Evolutionary conservation across 2,329 filamentous ascomycete genomes (phyloP).

Genomic region (Cladosporium sp.): DNA sequence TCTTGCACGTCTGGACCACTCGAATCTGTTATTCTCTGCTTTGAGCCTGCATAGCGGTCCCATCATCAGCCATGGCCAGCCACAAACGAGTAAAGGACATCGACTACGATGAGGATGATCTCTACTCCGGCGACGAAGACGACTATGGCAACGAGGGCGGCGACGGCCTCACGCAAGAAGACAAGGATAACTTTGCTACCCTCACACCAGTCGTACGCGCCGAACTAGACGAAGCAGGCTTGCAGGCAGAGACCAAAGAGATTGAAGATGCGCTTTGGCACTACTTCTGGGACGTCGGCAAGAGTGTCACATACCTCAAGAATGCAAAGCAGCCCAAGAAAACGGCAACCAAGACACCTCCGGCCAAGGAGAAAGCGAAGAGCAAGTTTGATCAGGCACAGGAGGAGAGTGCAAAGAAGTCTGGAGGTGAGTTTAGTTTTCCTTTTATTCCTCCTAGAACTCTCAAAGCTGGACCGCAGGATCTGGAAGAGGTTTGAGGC

Average conservation of each 20-base stretch:
- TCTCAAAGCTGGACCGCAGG: conserved; percentile 11
- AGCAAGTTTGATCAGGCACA: conserved; percentile 53
- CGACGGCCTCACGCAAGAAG: conserved; percentile 44
- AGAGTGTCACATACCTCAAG: conserved; percentile 77
- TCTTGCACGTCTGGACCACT: background rate
- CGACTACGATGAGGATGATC: conserved; percentile 54
- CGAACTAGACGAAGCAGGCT: conserved; percentile 36
- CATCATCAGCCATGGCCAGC: conserved; percentile 36
- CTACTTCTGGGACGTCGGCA: conserved; percentile 91
- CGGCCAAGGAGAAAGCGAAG: conserved; percentile 45
- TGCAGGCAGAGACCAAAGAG: conserved; percentile 64
- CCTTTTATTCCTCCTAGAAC: background rate
- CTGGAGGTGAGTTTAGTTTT: conserved; percentile 47
- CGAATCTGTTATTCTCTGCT: background rate
- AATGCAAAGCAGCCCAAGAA: conserved; percentile 40
- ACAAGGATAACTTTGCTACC: conserved; percentile 37
- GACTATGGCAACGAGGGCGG: conserved; percentile 45
- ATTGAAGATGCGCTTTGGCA: conserved; percentile 92
- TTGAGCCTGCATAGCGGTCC: background rate
- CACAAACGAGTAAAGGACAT: conserved; percentile 50
- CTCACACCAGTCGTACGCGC: conserved; percentile 39
- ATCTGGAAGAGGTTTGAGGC: conserved; percentile 12
- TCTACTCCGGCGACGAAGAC: conserved; percentile 51
- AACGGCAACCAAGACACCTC: conserved; percentile 33
- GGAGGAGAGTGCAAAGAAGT: conserved; percentile 43